Conservation (phyloP, 73 alveolate species). For the Stentor coeruleus region DNA sequence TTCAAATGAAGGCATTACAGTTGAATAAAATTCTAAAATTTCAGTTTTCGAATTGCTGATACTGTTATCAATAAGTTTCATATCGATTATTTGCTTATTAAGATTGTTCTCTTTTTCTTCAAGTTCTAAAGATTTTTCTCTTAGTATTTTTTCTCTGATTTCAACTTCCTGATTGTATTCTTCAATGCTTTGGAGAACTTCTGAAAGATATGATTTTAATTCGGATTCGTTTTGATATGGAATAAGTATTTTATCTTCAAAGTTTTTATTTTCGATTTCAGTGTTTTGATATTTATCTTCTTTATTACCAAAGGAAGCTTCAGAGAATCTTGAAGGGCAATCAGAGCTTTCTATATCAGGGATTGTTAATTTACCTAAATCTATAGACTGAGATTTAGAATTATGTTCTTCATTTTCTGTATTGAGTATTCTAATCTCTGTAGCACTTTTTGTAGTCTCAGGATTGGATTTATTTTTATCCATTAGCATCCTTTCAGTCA, state of each 20-base stretch:
- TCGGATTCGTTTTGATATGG: background rate
- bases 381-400: too few species aligned
- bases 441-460: background rate
- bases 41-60: background rate
- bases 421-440: background rate
- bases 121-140: background rate
- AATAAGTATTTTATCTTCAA: background rate
- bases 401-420: background rate
- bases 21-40: background rate
- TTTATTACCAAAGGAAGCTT: background rate
- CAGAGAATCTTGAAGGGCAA: background rate
- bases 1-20: background rate
- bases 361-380: too few species aligned
- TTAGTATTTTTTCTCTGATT: background rate
- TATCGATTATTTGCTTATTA: background rate
- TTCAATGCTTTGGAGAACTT: background rate
- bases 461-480: background rate
- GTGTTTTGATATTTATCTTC: background rate
- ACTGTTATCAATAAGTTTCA: background rate
- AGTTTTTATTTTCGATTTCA: too few species aligned
- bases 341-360: background rate
- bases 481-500: background rate
- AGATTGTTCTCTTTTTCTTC: background rate
- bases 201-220: too few species aligned
- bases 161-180: background rate